Evolutionary conservation across 805 yeast species (phyloP).

Genomic region (Metschnikowia arizonensis): DNA sequence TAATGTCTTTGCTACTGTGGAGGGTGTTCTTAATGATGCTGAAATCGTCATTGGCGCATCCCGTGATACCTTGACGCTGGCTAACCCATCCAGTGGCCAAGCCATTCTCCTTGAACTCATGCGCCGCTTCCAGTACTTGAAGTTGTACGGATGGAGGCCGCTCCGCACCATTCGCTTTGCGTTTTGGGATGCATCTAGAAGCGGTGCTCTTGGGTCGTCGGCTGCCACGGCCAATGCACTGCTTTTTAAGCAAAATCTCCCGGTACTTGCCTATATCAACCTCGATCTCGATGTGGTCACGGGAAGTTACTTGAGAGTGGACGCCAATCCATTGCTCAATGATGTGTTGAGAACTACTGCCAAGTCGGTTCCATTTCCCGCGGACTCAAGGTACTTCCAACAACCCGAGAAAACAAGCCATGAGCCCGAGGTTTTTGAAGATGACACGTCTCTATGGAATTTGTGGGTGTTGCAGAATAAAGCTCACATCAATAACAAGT

Average conservation of each 20-base stretch:
- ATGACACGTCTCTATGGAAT: constrained; percentile 26
- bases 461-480: constrained; percentile 37
- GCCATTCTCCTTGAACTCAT: constrained; percentile 38
- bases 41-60: constrained; percentile 38
- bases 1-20: constrained; percentile 30
- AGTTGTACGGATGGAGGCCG: constrained; percentile 40
- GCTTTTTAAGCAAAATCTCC: constrained; percentile 20
- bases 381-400: constrained; percentile 12
- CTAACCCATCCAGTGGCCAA: constrained; percentile 38
- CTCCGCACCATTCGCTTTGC: constrained; percentile 37
- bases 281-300: constrained; percentile 37
- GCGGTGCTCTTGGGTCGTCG: constrained; percentile 32
- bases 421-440: constrained; percentile 13
- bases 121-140: constrained; percentile 31
- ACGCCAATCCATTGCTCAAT: constrained; percentile 34
- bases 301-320: constrained; percentile 35
- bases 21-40: constrained; percentile 39
- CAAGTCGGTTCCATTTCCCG: constrained; percentile 31
- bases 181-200: constrained; percentile 39
- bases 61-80: constrained; percentile 35
- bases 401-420: constrained; percentile 5
- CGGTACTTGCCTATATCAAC: constrained; percentile 35
- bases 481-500: constrained; percentile 26
- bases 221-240: constrained; percentile 20
- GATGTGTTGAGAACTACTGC: constrained; percentile 28